Evolutionary conservation across 106 monocot species (phyloP).

Genomic region (Ottelia alismoides): DNA sequence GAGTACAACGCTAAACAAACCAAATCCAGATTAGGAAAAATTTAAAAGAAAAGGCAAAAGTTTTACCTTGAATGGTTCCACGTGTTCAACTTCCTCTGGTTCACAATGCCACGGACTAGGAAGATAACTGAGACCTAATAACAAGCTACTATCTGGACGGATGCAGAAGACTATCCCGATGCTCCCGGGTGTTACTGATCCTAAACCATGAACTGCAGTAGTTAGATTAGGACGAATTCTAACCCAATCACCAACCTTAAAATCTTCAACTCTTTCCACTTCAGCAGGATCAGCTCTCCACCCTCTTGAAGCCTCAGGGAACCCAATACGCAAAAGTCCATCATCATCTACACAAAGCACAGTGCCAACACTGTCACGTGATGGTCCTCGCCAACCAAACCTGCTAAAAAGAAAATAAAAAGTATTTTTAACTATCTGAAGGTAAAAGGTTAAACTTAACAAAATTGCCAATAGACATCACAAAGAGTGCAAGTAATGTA

Average conservation of each 20-base stretch:
- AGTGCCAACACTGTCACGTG: conserved; percentile 96
- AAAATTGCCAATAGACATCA: too few species aligned
- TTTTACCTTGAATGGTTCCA: conserved; percentile 83
- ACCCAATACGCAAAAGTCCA: conserved; percentile 90
- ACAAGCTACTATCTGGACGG: conserved; percentile 88
- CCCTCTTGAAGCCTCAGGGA: conserved; percentile 96
- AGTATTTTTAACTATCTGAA: too few species aligned
- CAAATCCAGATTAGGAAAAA: too few species aligned
- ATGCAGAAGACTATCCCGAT: conserved; percentile 86
- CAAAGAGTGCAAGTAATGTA: too few species aligned
- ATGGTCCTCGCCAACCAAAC: conserved; percentile 95
- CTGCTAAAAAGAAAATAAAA: conserved; percentile 19
- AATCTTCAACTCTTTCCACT: conserved; percentile 99
- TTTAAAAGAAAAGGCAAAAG: too few species aligned
- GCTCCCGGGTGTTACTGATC: conserved; percentile 86
- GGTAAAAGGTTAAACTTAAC: too few species aligned
- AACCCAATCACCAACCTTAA: conserved; percentile 97
- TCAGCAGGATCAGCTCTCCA: conserved; percentile 99
- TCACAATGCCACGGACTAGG: conserved; percentile 92
- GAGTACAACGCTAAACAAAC: neutral
- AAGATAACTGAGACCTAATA: conserved; percentile 83
- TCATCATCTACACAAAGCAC: conserved; percentile 99
- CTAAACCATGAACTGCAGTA: conserved; percentile 82
- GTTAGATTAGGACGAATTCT: conserved; percentile 75
- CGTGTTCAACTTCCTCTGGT: conserved; percentile 98